These are phyloP conservation scores for Colletotrichum tofieldiae DNA, from an alignment of 2,329 filamentous ascomycete species.

Conservation along the genomic window DNA sequence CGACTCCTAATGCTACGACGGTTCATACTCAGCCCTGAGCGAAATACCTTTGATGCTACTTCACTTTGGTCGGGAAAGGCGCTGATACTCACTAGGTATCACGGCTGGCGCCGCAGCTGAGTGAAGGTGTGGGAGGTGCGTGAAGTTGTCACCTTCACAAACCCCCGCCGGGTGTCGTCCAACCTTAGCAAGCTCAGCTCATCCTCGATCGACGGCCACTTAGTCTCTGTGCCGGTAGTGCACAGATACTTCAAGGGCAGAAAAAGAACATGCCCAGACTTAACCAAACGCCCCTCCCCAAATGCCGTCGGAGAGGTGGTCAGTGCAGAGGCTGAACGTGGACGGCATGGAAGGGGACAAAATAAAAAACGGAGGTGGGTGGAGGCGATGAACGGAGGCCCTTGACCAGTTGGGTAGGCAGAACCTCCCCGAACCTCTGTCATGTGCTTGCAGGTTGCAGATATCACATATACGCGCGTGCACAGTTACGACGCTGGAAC, in stretches of 20 bases:
- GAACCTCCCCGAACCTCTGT: neutral
- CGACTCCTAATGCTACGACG: neutral
- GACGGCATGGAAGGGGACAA: neutral
- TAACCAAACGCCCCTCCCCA: neutral
- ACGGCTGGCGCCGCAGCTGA: neutral
- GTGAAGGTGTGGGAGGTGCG: neutral
- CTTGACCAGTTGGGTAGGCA: neutral
- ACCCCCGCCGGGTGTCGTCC: neutral
- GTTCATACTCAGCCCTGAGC: conserved; percentile 19
- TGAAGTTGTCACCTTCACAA: neutral
- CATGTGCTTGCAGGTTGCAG: conserved; percentile 4
- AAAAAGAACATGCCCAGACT: conserved; percentile 3
- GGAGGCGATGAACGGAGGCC: neutral
- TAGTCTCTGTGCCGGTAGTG: neutral
- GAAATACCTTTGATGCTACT: conserved; percentile 17
- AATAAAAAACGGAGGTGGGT: neutral
- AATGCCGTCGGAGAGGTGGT: conserved; percentile 20
- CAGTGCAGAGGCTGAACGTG: conserved; percentile 32
- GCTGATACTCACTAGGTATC: neutral
- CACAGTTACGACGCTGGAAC: neutral
- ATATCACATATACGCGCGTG: neutral
- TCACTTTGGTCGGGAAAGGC: neutral
- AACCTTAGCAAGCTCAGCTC: conserved; percentile 5
- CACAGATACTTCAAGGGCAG: conserved; percentile 5
- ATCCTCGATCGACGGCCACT: neutral